phyloP scores from a whole-genome alignment of 1,284 basidiomycete species.

The Wallemia ichthyophaga region DNA sequence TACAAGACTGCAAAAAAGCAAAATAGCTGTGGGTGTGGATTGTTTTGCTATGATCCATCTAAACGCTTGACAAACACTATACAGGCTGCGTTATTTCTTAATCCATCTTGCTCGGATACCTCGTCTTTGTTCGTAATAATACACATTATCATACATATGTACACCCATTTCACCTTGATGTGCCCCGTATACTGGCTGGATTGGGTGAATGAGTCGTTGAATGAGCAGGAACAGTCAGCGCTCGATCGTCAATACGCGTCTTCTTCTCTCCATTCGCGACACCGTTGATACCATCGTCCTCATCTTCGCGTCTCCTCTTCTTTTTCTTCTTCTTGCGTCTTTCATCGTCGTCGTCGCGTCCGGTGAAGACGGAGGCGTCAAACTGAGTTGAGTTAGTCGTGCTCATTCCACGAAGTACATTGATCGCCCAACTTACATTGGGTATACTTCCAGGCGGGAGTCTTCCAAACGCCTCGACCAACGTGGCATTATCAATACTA shows the following conservation, averaged over 20 bases:
- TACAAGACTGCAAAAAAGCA: conserved; percentile 71
- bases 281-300: background rate
- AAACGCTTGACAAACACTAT: too few species aligned
- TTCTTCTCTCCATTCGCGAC: background rate
- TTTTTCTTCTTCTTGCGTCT: background rate
- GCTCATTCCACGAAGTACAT: background rate
- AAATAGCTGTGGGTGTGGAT: background rate
- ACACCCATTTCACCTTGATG: background rate
- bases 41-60: background rate
- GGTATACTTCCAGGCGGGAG: background rate
- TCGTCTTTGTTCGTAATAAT: background rate
- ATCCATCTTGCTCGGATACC: background rate
- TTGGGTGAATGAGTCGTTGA: background rate
- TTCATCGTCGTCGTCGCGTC: background rate
- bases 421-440: background rate
- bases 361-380: background rate
- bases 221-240: background rate
- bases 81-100: background rate
- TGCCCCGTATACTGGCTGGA: background rate
- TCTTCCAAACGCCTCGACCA: background rate
- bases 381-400: background rate
- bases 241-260: background rate
- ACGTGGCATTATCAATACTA: background rate
- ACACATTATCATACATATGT: background rate
- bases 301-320: background rate